Evolutionary conservation across 805 yeast species (phyloP), one percentile per base, ranked within the genome.

Genomic region (Ogataea siamensis): DNA sequence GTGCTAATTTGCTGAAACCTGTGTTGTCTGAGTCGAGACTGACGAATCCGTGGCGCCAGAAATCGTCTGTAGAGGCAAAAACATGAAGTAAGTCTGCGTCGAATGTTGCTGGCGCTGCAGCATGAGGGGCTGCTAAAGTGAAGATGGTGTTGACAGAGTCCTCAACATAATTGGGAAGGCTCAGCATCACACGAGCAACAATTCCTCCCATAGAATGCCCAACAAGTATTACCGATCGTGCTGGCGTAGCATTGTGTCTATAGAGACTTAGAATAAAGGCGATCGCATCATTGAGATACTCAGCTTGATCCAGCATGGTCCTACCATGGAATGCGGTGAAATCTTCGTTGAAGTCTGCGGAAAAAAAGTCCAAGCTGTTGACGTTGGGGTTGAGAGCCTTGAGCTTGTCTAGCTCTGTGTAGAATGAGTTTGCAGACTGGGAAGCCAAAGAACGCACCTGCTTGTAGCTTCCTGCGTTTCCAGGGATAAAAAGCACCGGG

Each of bases 131-230:
- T 0, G 96, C 83, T 24, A 91, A 64, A 0, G 98, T 89, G 15
- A 89, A 48, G 11, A 91, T 82, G 0, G 96, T 82, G 54, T 86
- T 88, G 14, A 93, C 78, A 1, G 96, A 83, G 15, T 72, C 75
- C 4, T 73, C 73, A 1, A 68, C 52, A 56, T 87, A 89, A 54
- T 87, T 89, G 1, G 87, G 83, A 37, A 91, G 62, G 0, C 94
- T 79, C 5, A 87, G 71, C 77, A 89, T 77, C 0, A 87, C 80
- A 42, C 98, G 70, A 3, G 96, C 84, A 1, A 93, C 98, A 12
- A 91, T 76, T 3, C 99, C 99, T 28, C 99, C 99, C 99, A 91
- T 91, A 0, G 98, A 91, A 64, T 91, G 99, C 2, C 87, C 96
- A 1, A 91, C 48, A 0, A 91, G 57, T 0, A 91, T 76, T 2